Evolutionary conservation across 805 yeast species (phyloP).

Genomic region (Spathaspora gorwiae): DNA sequence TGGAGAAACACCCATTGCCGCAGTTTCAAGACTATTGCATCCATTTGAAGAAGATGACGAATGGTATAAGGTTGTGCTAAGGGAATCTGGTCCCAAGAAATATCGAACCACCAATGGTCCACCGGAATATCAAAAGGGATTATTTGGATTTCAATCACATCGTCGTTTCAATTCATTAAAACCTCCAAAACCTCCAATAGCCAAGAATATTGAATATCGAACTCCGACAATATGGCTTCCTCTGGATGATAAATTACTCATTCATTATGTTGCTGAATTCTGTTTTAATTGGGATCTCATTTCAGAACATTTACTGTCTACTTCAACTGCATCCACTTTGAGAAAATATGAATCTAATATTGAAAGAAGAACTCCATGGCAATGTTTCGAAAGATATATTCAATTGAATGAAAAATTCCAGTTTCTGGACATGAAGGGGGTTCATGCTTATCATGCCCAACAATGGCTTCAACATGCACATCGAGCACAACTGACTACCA

Average conservation of each 20-base stretch:
- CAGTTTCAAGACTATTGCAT: slow-evolving; percentile 62
- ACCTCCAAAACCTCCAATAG: slow-evolving; percentile 90
- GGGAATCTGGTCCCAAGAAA: slow-evolving; percentile 23
- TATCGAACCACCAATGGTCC: slow-evolving; percentile 14
- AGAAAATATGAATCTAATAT: slow-evolving; percentile 74
- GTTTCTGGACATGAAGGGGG: slow-evolving; percentile 81
- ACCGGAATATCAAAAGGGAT: slow-evolving; percentile 50
- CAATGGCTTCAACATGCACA: slow-evolving; percentile 91
- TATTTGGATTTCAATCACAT: slow-evolving; percentile 48
- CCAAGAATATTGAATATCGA: slow-evolving; percentile 73
- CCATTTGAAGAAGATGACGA: slow-evolving; percentile 61
- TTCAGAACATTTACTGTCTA: slow-evolving; percentile 69
- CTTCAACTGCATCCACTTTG: slow-evolving; percentile 45
- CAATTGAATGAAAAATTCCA: slow-evolving; percentile 89
- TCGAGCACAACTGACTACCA: slow-evolving; percentile 81
- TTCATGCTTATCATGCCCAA: slow-evolving; percentile 76
- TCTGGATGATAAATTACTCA: slow-evolving; percentile 78
- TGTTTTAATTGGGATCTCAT: slow-evolving; percentile 92
- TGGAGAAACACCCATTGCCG: slow-evolving; percentile 35
- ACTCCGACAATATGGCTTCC: slow-evolving; percentile 97
- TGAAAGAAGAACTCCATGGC: slow-evolving; percentile 98
- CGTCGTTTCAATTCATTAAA: slow-evolving; percentile 61
- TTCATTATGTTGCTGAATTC: slow-evolving; percentile 78
- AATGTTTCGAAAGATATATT: slow-evolving; percentile 92
- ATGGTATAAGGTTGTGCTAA: slow-evolving; percentile 56